These are phyloP conservation scores for Acer yangbiense DNA, from an alignment of 345 rosid species.

Conservation along the genomic window DNA sequence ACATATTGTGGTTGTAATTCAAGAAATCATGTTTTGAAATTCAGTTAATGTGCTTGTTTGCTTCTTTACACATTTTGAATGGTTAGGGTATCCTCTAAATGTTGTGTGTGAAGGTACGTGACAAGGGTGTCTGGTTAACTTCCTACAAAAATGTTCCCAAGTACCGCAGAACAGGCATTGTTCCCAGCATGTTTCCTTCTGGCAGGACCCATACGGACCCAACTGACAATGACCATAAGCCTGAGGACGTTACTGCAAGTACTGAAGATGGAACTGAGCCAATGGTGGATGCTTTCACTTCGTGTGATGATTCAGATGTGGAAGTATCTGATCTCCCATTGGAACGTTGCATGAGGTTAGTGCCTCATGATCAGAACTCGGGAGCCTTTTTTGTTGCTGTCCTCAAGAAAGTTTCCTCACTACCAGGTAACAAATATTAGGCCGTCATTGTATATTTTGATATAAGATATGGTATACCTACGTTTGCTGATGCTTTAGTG, in stretches of 20 bases:
- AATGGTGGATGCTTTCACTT: conserved; percentile 27
- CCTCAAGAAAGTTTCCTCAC: conserved; percentile 64
- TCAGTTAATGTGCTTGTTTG: conserved; percentile 4
- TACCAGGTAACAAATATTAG: conserved; percentile 57
- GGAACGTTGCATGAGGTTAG: conserved; percentile 84
- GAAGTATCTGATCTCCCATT: conserved; percentile 78
- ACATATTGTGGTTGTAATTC: background rate
- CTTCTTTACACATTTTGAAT: background rate
- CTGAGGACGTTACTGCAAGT: conserved; percentile 34
- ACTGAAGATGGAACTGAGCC: conserved; percentile 32
- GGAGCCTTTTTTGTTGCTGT: conserved; percentile 96
- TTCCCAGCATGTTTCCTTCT: conserved; percentile 87
- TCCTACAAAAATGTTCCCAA: conserved; percentile 66
- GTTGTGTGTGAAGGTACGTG: conserved; percentile 57
- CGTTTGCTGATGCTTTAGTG: background rate
- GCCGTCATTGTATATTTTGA: background rate
- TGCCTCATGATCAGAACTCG: conserved; percentile 95
- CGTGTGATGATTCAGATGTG: conserved; percentile 40
- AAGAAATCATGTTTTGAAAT: background rate
- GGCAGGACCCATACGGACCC: conserved; percentile 42
- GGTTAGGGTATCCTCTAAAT: background rate
- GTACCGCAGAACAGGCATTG: conserved; percentile 50
- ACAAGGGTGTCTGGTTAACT: conserved; percentile 68
- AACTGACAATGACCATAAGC: conserved; percentile 24
- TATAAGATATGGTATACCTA: background rate